Evolutionary conservation across 805 yeast species (phyloP), one percentile per base, ranked within the genome.

Genomic region (Barnettozyma sp.): DNA sequence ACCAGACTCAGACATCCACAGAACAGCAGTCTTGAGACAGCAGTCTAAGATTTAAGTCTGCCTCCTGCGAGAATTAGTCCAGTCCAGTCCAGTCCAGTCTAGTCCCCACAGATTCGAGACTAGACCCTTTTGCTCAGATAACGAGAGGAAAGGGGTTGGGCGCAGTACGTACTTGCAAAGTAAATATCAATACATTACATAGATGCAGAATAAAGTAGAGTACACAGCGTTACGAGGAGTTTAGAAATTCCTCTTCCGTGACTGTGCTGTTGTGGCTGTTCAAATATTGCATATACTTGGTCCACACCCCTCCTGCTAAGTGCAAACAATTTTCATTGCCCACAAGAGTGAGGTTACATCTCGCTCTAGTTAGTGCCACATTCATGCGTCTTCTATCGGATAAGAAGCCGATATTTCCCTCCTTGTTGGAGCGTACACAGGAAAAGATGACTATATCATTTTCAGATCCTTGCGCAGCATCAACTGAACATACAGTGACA

Each of bases 391-490:
- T 60, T 30, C 60, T 57, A 48, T 79, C 86, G 35, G 58, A 64
- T 35, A 79, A 61, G 54, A 79, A 79, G 18, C 87, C 85, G 38
- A 78, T 71, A 36, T 65, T 74, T 11, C 55, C 53, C 14, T 41
- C 36, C 10, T 55, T 58, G 50, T 79, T 78, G 15, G 77, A 73
- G 46, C 95, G 66, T 15, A 85, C 95, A 47, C 88, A 73, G 2
- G 90, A 76, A 41, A 85, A 65, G 12, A 85, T 68, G 21, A 84
- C 77, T 35, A 78, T 77, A 46, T 81, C 84, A 59, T 82, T 83
- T 47, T 84, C 95, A 46, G 90, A 66, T 15, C 95, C 94, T 58
- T 84, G 95, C 60, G 83, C 85, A 1, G 94, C 90, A 56, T 84
- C 95, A 12, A 84, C 78, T 1, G 84, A 58, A n/a, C 71, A 65